These are phyloP conservation scores for Boletellus deceptivus DNA, from an alignment of 1,284 basidiomycete genomes.

Conservation along the genomic window DNA sequence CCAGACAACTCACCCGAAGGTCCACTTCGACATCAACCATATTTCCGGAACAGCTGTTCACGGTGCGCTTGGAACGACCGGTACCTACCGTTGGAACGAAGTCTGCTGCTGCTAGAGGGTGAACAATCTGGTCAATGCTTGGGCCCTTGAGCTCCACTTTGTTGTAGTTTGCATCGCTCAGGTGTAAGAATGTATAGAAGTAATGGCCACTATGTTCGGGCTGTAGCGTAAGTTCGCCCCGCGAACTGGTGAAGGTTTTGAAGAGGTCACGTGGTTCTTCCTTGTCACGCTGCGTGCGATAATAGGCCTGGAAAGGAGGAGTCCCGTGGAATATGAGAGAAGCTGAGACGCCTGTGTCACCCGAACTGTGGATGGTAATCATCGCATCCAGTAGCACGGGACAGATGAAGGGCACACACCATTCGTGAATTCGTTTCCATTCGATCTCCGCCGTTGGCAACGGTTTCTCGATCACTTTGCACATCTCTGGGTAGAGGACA, in stretches of 20 bases:
- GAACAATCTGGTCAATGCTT: constrained; percentile 83
- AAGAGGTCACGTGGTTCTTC: constrained; percentile 56
- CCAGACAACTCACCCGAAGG: constrained; percentile 53
- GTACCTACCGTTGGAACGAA: constrained; percentile 51
- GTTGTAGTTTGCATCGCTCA: constrained; percentile 86
- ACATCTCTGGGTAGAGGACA: constrained; percentile 78
- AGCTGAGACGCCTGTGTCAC: constrained; percentile 90
- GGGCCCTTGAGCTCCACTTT: constrained; percentile 69
- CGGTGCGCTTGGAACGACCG: constrained; percentile 48
- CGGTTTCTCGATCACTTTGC: constrained; percentile 73
- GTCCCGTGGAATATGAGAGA: constrained; percentile 85
- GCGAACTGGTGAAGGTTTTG: constrained; percentile 66
- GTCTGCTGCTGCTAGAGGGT: constrained; percentile 79
- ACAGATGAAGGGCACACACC: constrained; percentile 45
- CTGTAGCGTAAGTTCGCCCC: constrained; percentile 84
- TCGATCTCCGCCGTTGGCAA: constrained; percentile 79
- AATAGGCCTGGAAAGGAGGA: constrained; percentile 85
- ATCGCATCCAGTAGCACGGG: constrained; percentile 1
- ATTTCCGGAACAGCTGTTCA: constrained; percentile 76
- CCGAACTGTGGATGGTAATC: constrained; percentile 60
- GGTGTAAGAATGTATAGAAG: constrained; percentile 75
- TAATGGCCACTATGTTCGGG: constrained; percentile 90
- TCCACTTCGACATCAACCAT: constrained; percentile 75
- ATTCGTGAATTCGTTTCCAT: constrained; percentile 91
- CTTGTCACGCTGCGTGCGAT: constrained; percentile 72